Evolutionary conservation across 805 yeast species (phyloP).

Genomic region (Kuraishia hungarica): DNA sequence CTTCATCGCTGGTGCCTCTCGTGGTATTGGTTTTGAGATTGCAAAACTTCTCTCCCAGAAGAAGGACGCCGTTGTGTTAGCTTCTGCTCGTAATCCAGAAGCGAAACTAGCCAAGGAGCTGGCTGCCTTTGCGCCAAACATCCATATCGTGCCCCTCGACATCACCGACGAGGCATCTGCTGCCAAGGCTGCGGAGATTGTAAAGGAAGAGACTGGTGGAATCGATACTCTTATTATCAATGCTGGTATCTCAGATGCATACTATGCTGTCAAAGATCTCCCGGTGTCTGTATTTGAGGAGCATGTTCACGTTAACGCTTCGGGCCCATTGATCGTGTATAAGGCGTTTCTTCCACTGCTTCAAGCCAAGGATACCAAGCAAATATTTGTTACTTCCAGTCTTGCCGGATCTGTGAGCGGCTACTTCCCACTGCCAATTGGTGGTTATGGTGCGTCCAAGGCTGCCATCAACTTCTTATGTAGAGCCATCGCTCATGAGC

Average conservation of each 20-base stretch:
- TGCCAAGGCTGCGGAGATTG: background rate
- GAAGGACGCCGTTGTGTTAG: background rate
- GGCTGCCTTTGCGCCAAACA: background rate
- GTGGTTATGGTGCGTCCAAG: conserved; percentile 27
- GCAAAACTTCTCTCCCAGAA: background rate
- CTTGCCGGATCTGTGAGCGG: conserved; percentile 19
- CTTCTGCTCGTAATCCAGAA: conserved; percentile 1
- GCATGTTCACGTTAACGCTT: conserved; percentile 16
- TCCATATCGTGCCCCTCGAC: background rate
- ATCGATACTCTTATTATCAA: background rate
- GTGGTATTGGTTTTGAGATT: conserved; percentile 3
- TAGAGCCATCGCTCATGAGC: conserved; percentile 18
- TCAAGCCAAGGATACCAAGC: conserved; percentile 15
- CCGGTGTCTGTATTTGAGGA: background rate
- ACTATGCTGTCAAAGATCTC: background rate
- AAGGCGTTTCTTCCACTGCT: conserved; percentile 21
- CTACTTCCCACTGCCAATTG: conserved; percentile 11
- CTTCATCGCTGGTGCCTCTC: conserved; percentile 4
- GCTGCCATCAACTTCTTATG: conserved; percentile 24
- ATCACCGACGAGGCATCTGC: background rate
- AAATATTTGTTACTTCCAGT: conserved; percentile 21
- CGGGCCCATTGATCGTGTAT: conserved; percentile 23
- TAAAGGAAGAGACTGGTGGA: background rate
- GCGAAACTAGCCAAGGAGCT: background rate
- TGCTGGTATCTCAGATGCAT: background rate